Evolutionary conservation across 495 filamentous ascomycete species (phyloP).

Genomic region (Letharia lupina): DNA sequence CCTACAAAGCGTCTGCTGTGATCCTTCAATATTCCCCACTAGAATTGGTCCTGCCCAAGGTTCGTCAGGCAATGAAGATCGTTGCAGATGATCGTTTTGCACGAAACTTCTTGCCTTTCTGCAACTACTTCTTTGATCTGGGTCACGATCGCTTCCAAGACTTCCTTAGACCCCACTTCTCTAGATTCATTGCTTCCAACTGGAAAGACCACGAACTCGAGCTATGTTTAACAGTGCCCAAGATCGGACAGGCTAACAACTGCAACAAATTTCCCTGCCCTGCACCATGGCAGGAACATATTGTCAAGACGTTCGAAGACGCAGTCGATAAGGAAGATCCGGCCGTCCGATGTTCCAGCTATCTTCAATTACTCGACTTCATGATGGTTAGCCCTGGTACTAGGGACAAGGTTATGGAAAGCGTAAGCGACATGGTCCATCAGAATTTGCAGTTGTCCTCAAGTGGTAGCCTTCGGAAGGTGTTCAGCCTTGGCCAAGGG

Average conservation of each 20-base stretch:
- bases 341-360: constrained; percentile 34
- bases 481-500: constrained; percentile 35
- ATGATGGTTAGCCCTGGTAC: constrained; percentile 27
- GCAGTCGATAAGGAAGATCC: constrained; percentile 23
- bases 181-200: constrained; percentile 64
- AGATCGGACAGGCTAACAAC: constrained; percentile 50
- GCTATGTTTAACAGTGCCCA: constrained; percentile 60
- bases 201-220: constrained; percentile 63
- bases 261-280: constrained; percentile 54
- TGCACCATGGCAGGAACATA: constrained; percentile 59
- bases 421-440: constrained; percentile 13
- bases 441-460: constrained; percentile 5
- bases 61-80: constrained; percentile 53
- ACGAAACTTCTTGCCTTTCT: constrained; percentile 71
- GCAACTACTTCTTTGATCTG: constrained; percentile 64
- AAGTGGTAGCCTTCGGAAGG: neutral
- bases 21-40: constrained; percentile 68
- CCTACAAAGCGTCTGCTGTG: constrained; percentile 56
- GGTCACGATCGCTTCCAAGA: constrained; percentile 67
- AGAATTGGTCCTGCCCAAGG: constrained; percentile 62
- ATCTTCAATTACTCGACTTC: constrained; percentile 35
- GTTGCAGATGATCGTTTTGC: constrained; percentile 55
- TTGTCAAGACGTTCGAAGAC: constrained; percentile 54
- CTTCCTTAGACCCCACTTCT: constrained; percentile 70
- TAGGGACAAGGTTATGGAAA: constrained; percentile 12